Base-by-base conservation (phyloP, 2,329 filamentous ascomycete species). In the Neoscytalidium dimidiatum region DNA sequence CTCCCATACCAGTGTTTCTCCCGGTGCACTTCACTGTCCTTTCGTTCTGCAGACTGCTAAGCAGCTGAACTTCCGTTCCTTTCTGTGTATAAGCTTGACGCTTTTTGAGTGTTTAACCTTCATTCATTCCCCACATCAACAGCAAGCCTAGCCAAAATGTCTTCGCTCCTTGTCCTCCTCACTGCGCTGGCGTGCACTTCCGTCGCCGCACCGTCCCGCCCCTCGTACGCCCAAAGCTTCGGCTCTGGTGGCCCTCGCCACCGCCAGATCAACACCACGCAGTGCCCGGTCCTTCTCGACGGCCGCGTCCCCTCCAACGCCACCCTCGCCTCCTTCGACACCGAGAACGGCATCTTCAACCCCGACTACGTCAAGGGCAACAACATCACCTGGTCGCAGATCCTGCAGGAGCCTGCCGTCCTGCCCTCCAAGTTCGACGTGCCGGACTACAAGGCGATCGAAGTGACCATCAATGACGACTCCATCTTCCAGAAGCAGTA, bases 401-500 rank as follows among this genome's bases (percentile, higher is more conserved):
- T 85, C 38, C 73, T 88, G 31, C 72, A 83, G 65, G 80, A 86
- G 58, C 83, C 83, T 1, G 69, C 73, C 13, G 74, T 76, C 46
- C 67, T 73, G 3, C 64, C 71, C 3, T 83, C 83, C 23, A 69
- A 81, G 73, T 85, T 85, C 68, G 83, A 86, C 60, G 71, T 72
- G 23, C 64, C 67, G 8, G 74, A 76, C 51, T 77, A 79, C 48
- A 74, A 80, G 35, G 76, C 85, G 4, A 68, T 87, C 23, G 84
- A 85, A 69, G 82, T 87, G 9, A 86, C 84, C 44, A 83, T 88
- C 72, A 81, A 74, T 65, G 86, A 88, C 73, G 70, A 81, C 66
- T 87, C 85, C 69, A 87, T 89, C 74, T 89, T 89, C 75, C 68
- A 79, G 69, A 82, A 83, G 69, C 87, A 89, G 74, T 76, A 75